Conservation (phyloP, 108 stramenopile genomes). For the Nitzschia inconspicua region DNA sequence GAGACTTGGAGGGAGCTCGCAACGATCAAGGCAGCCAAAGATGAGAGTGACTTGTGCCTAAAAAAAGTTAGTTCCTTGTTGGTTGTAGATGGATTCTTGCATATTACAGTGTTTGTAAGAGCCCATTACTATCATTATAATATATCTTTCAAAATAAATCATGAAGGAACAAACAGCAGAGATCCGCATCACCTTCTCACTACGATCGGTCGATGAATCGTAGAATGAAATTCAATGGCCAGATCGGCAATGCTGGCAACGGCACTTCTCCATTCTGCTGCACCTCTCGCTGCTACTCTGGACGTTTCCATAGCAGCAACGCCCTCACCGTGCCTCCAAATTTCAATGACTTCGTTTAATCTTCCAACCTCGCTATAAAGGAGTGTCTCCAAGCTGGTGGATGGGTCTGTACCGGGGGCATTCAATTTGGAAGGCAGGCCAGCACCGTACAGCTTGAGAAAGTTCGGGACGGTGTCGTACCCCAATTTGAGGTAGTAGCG, state of each 20-base stretch:
- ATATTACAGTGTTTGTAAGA: too few species aligned
- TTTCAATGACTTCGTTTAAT: slow-evolving; percentile 69
- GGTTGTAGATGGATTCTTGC: too few species aligned
- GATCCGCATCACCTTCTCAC: too few species aligned
- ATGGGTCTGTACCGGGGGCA: slow-evolving; percentile 49
- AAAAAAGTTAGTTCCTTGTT: too few species aligned
- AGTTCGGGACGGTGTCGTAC: slow-evolving; percentile 71
- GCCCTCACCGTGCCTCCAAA: slow-evolving; percentile 73
- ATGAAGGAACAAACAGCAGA: too few species aligned
- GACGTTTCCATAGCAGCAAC: slow-evolving; percentile 57
- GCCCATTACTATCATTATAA: too few species aligned
- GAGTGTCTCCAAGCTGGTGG: slow-evolving; percentile 50
- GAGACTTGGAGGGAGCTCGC: too few species aligned
- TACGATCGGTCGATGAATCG: slow-evolving; percentile 37
- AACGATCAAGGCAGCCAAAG: too few species aligned
- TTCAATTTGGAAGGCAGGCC: slow-evolving; percentile 65
- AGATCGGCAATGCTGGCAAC: slow-evolving; percentile 63
- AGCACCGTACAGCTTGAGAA: slow-evolving; percentile 45
- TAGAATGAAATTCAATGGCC: slow-evolving; percentile 48
- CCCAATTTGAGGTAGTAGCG: slow-evolving; percentile 64
- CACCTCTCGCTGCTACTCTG: slow-evolving; percentile 45
- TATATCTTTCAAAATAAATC: too few species aligned
- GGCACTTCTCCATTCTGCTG: slow-evolving; percentile 51
- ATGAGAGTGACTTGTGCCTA: too few species aligned
- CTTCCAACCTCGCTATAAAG: slow-evolving; percentile 55